These are phyloP conservation scores for Physcomitrellopsis africana DNA, from an alignment of 225 moss, liverwort and hornwort genomes.

Conservation along the genomic window DNA sequence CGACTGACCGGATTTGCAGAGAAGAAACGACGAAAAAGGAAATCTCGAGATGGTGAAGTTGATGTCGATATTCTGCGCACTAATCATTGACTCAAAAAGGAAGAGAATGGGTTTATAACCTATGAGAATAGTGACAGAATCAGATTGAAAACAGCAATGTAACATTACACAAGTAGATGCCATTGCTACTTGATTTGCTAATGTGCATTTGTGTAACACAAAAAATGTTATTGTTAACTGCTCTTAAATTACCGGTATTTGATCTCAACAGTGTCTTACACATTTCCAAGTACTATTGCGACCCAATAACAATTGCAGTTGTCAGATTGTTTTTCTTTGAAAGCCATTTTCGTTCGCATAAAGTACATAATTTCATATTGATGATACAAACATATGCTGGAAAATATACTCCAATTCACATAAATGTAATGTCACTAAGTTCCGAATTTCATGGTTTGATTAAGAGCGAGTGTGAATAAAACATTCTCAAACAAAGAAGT, in stretches of 20 bases:
- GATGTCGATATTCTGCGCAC: conserved; percentile 23
- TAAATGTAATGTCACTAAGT: no score
- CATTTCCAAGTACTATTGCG: no score
- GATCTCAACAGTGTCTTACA: not conserved
- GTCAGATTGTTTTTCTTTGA: no score
- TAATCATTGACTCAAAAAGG: conserved; percentile 11
- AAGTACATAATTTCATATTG: no score
- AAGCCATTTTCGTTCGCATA: no score
- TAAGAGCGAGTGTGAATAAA: no score
- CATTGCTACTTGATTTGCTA: conserved; percentile 19
- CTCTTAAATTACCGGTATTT: not conserved
- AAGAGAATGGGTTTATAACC: conserved; percentile 5
- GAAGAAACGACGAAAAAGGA: conserved; percentile 78
- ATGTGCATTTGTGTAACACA: conserved; percentile 3
- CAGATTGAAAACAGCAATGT: not conserved
- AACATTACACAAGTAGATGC: conserved; percentile 26
- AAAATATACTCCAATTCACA: no score
- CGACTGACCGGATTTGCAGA: conserved; percentile 70
- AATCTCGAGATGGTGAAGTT: conserved; percentile 41
- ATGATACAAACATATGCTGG: no score
- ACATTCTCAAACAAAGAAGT: no score
- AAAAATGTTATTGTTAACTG: not conserved
- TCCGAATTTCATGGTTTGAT: no score
- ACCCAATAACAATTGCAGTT: no score
- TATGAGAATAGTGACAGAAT: not conserved